These are phyloP conservation scores for Dalbergia oliveri DNA, from an alignment of 306 rosid species.

Conservation along the genomic window DNA sequence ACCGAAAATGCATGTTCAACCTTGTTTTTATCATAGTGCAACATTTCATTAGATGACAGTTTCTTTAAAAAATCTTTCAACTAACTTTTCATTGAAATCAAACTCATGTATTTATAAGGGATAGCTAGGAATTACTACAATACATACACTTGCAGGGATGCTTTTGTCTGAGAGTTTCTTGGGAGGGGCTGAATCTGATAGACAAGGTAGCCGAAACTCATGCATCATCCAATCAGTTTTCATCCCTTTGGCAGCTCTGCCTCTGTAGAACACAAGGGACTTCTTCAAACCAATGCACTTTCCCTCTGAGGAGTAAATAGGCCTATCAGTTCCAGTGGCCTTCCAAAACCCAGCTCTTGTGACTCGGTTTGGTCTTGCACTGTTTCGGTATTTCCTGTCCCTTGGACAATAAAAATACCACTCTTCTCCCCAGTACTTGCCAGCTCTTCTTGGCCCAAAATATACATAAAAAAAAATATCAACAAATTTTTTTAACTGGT, in stretches of 20 bases:
- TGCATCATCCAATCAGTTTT: constrained; percentile 99
- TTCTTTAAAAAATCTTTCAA: too few species aligned
- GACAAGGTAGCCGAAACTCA: constrained; percentile 77
- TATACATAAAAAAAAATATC: too few species aligned
- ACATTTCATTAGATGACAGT: background rate
- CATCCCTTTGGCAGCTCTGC: constrained; percentile 78
- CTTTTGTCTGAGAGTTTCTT: constrained; percentile 59
- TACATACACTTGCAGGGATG: constrained; percentile 65
- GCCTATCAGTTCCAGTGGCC: constrained; percentile 86
- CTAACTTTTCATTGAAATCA: background rate
- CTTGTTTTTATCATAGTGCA: background rate
- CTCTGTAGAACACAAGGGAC: constrained; percentile 86
- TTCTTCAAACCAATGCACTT: constrained; percentile 87
- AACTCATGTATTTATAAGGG: background rate
- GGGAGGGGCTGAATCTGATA: constrained; percentile 49
- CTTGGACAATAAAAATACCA: constrained; percentile 90
- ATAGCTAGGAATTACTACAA: background rate
- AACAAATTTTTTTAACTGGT: background rate
- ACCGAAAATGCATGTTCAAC: too few species aligned
- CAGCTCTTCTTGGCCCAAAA: constrained; percentile 60
- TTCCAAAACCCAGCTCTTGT: constrained; percentile 89
- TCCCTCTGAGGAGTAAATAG: constrained; percentile 75
- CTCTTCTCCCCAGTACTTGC: constrained; percentile 76
- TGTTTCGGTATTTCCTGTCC: constrained; percentile 78
- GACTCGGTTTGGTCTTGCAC: constrained; percentile 80